Base-by-base conservation (phyloP, 345 rosid species). In the Viola odorata region DNA sequence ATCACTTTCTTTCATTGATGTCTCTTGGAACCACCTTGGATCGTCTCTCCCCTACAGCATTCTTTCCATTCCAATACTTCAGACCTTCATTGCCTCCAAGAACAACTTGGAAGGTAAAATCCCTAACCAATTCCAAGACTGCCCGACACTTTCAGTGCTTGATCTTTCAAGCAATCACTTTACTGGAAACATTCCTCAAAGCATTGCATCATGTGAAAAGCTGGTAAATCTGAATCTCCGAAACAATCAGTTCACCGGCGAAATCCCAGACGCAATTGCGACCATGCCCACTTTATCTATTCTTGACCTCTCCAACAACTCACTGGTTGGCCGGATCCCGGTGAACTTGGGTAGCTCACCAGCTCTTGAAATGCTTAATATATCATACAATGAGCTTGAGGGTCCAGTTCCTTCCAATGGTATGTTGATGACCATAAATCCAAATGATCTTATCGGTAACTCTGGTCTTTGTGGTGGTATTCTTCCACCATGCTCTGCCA, bases 371-470 rank as follows among this genome's bases (percentile, higher is more conserved):
- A 73, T 83, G 48, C 77, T 94, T 41, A 87, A 86, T 62, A 82
- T 94, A 63, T 94, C 99, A 7, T 75, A 79, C 79, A 94, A 94
- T 85, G 79, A 72, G 45, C 81, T 94, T 56, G 77, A 83, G 64
- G 99, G 99, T 42, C 91, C 79, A 0, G 91, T 94, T 71, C 97
- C 97, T 5, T 71, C 65, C 52, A 90, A 86, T 63, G 96, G 91
- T 38, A 69, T 87, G 65, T 73, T 94, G 37, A 80, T 73, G 82
- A 84, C 89, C 32, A 89, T 94, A 41, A 94, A 84, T 60, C 91
- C 91, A 14, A 80, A 82, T 62, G 91, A 87, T 66, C 82, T 90
- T 5, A 67, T 57, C 0, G 97, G 91, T 45, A 94, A 87, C 58
- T 52, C 69, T 5, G 97, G 87, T 57, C 96, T 90, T 60, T 94